Evolutionary conservation across 495 filamentous ascomycete species (phyloP).

Genomic region (Tetracladium marchalianum): DNA sequence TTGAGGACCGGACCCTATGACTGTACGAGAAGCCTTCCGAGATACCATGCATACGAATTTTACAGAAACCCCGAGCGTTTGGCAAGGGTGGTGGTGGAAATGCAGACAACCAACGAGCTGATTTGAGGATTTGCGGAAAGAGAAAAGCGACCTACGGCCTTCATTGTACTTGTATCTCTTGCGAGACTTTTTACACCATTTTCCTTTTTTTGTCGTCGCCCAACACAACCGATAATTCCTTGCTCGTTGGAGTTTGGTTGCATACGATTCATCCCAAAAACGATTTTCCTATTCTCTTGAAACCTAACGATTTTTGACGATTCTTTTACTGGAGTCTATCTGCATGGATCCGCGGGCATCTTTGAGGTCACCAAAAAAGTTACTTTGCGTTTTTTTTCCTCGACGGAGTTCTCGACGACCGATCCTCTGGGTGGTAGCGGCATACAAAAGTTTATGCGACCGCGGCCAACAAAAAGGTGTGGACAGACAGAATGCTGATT

Average conservation of each 20-base stretch:
- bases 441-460: too few species aligned
- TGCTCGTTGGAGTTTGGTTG: slow-evolving; percentile 7
- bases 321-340: too few species aligned
- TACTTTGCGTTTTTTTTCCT: too few species aligned
- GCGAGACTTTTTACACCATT: background rate
- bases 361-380: too few species aligned
- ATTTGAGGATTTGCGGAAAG: slow-evolving; percentile 20
- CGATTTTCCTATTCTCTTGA: background rate
- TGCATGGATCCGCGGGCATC: too few species aligned
- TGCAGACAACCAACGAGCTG: slow-evolving; percentile 15
- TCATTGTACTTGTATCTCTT: slow-evolving; percentile 13
- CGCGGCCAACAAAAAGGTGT: too few species aligned
- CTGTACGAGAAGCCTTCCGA: slow-evolving; percentile 10
- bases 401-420: too few species aligned
- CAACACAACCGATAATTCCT: background rate
- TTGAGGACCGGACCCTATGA: slow-evolving; percentile 7
- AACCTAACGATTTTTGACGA: background rate
- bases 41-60: slow-evolving; percentile 9
- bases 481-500: too few species aligned
- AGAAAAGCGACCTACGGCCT: slow-evolving; percentile 9
- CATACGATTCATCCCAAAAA: background rate
- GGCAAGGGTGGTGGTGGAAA: slow-evolving; percentile 17
- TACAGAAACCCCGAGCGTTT: slow-evolving; percentile 20
- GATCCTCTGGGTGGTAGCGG: too few species aligned
- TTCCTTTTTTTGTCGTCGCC: slow-evolving; percentile 1